Conservation (phyloP, 176 grass and related monocot species). For the Aechmea fasciata region DNA sequence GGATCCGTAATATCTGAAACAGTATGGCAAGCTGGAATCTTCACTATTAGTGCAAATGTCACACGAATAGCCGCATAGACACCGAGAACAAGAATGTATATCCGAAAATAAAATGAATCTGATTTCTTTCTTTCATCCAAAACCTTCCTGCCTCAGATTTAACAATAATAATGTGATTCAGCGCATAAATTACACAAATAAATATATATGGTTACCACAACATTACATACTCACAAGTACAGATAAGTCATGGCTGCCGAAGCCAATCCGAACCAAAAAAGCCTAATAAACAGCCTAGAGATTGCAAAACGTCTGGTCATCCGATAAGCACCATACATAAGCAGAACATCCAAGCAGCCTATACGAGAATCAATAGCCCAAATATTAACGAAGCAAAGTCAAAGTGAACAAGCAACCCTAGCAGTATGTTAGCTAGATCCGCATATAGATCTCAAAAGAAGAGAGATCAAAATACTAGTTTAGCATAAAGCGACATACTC, state of each 20-base stretch:
- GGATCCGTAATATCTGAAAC: constrained; percentile 64
- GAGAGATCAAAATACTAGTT: constrained; percentile 16
- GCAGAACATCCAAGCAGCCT: constrained; percentile 91
- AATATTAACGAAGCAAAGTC: neutral
- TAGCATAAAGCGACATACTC: constrained; percentile 43
- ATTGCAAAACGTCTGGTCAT: constrained; percentile 85
- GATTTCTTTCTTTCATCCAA: constrained; percentile 69
- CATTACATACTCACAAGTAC: constrained; percentile 60
- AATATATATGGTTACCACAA: constrained; percentile 5
- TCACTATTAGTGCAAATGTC: constrained; percentile 55
- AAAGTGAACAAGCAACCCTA: constrained; percentile 4
- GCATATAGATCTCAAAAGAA: neutral
- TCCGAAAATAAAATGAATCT: constrained; percentile 81
- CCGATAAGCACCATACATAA: constrained; percentile 91
- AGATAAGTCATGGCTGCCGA: constrained; percentile 80
- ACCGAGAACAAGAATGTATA: constrained; percentile 79
- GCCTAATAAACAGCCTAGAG: constrained; percentile 72
- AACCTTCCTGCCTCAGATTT: constrained; percentile 63
- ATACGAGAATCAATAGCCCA: constrained; percentile 19
- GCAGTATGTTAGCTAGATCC: neutral
- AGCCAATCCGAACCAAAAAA: constrained; percentile 57
- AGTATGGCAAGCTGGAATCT: constrained; percentile 91
- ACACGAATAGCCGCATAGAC: constrained; percentile 69
- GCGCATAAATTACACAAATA: constrained; percentile 10
- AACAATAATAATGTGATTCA: constrained; percentile 25